Conservation (phyloP, 176 grass and related monocot genomes). For the Triticum turgidum region DNA sequence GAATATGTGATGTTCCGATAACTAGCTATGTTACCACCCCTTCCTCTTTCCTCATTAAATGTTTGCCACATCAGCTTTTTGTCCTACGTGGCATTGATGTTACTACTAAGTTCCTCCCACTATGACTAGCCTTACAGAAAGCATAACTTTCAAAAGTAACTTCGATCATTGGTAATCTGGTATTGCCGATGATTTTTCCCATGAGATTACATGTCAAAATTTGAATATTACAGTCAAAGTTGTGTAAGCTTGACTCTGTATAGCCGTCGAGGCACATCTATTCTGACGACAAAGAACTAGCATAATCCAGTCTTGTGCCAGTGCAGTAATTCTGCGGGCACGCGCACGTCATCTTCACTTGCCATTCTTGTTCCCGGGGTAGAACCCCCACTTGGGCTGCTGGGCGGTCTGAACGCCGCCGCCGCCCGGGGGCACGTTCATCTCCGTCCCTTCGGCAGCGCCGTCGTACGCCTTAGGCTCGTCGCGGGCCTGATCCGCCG, state of each 20-base stretch:
- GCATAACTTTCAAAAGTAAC: background rate
- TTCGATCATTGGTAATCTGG: background rate
- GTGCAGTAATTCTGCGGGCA: background rate
- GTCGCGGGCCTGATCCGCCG: background rate
- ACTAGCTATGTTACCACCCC: no score
- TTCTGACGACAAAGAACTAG: background rate
- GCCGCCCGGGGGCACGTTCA: background rate
- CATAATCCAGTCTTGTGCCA: background rate
- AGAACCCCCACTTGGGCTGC: conserved; percentile 16
- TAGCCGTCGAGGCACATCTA: background rate
- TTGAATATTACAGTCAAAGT: background rate
- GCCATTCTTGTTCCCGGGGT: conserved; percentile 24
- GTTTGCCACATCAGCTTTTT: no score
- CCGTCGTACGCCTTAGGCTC: background rate
- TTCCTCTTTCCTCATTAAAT: no score
- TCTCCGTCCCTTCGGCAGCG: conserved; percentile 11
- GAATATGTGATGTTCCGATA: no score
- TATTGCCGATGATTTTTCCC: no score
- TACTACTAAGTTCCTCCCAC: no score
- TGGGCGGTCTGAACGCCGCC: background rate
- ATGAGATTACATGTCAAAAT: background rate
- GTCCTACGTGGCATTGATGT: no score
- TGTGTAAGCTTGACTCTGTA: background rate
- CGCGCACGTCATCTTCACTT: background rate
- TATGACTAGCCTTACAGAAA: background rate